Conservation (phyloP, 768 basidiomycete species). For the Suillus alpinus region DNA sequence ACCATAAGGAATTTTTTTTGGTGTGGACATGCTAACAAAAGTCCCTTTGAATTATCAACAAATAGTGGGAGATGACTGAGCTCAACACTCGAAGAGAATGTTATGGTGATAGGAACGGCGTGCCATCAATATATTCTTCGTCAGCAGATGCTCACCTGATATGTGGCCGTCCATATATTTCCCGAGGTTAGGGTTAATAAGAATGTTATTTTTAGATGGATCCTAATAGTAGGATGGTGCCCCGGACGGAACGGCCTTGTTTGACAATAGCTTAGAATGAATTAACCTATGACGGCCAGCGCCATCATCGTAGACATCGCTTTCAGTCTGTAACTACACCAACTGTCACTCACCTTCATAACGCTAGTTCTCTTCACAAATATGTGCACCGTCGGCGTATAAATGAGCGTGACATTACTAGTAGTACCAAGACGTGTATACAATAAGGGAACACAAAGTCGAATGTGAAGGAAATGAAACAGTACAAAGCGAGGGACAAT, state of each 20-base stretch:
- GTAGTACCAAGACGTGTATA: background rate
- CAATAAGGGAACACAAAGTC: background rate
- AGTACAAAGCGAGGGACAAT: background rate
- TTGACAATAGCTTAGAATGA: background rate
- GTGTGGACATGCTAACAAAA: conserved; percentile 15
- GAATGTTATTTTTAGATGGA: background rate
- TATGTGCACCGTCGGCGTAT: background rate
- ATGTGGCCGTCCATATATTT: background rate
- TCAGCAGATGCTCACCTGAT: conserved; percentile 1
- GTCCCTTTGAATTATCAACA: background rate
- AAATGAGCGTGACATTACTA: background rate
- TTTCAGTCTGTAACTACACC: background rate
- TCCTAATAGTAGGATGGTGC: background rate
- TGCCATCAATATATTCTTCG: too few species aligned
- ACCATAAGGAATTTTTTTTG: conserved; percentile 33
- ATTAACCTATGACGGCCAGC: too few species aligned
- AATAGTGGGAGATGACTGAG: background rate
- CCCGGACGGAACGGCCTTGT: background rate
- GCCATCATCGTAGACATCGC: background rate
- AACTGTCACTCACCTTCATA: background rate
- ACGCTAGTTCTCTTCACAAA: background rate
- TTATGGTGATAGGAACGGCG: background rate
- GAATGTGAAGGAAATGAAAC: background rate
- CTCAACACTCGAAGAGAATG: background rate
- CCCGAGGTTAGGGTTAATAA: background rate